Base-by-base conservation (phyloP, 176 grass and related monocot species). In the Oryza longistaminata region DNA sequence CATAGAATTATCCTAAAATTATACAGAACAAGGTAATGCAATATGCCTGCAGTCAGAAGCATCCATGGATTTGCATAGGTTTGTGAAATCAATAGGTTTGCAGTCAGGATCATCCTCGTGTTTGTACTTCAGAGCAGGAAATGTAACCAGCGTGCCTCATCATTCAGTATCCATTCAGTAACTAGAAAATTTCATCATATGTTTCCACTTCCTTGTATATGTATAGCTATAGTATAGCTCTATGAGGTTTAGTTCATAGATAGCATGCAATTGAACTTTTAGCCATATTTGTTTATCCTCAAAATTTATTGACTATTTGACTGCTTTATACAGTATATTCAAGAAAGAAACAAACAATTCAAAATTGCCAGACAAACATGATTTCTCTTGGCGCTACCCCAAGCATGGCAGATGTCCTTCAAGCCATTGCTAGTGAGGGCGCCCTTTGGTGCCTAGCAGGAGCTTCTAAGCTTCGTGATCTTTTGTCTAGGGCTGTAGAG, bases 121-220 rank as follows among this genome's bases (percentile, higher is more conserved):
- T 24, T 19, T 65, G 8, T 7, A 64, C 16, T 66, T 66, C 3
- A 83, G 31, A 21, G 42, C 17, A 75, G 53, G 61, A 83, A 37
- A 66, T 37, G n/a, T 82, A 45, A 9, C 26, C 25, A 4, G 11
- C 24, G 50, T 7, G 43, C n/a, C 17, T 34, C 48, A 29, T 67
- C 6, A 79, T 16, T 10, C 25, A 50, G 1, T 7, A 52, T 2
- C 4, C n/a, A 19, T 48, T 66, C 76, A 66, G 21, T 84, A 25
- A 25, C 64, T 68, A 43, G 43, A 27, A 71, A 4, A 4, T 46
- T 48, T 45, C 16, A n/a, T 24, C 7, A 52, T 45, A 52, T 45
- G 35, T 75, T 81, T 80, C 31, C 34, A 73, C 55, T 42, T 70
- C 49, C 27, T 66, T 86, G 21, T 4, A 64, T 43, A 74, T 86